Conservation (phyloP, 2,329 filamentous ascomycete species). For the Tricladium varicosporioides region DNA sequence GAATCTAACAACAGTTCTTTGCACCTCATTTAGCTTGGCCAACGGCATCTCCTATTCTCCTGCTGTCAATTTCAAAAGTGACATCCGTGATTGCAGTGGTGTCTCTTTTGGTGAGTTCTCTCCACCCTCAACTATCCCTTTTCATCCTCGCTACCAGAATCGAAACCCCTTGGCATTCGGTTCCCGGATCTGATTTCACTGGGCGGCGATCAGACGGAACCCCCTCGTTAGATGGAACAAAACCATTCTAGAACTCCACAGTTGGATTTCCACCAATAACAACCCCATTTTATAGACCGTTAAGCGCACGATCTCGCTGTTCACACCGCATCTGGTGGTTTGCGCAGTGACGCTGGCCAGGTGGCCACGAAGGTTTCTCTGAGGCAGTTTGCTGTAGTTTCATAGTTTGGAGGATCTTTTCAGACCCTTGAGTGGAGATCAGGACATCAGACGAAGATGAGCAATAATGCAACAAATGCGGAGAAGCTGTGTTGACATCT, state of each 20-base stretch:
- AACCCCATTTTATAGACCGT: background rate
- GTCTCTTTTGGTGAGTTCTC: background rate
- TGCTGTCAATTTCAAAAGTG: no score
- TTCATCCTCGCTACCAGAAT: background rate
- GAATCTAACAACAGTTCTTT: no score
- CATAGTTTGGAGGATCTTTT: background rate
- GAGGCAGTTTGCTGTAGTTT: background rate
- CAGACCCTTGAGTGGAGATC: background rate
- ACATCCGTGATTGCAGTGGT: background rate
- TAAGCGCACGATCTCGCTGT: no score
- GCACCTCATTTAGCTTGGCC: no score
- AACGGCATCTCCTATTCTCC: no score
- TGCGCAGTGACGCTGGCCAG: no score
- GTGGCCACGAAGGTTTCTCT: background rate
- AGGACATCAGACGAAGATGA: background rate
- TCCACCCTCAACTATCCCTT: background rate
- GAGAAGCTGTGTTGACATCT: no score
- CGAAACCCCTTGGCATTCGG: background rate
- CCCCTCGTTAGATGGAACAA: background rate
- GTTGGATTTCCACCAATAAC: background rate
- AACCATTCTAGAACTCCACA: background rate
- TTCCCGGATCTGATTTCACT: background rate
- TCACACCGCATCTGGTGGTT: no score
- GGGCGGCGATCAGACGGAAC: background rate
- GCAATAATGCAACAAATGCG: no score